phyloP scores from a whole-genome alignment of 805 yeast species.

The Ogataea populi-albae region DNA sequence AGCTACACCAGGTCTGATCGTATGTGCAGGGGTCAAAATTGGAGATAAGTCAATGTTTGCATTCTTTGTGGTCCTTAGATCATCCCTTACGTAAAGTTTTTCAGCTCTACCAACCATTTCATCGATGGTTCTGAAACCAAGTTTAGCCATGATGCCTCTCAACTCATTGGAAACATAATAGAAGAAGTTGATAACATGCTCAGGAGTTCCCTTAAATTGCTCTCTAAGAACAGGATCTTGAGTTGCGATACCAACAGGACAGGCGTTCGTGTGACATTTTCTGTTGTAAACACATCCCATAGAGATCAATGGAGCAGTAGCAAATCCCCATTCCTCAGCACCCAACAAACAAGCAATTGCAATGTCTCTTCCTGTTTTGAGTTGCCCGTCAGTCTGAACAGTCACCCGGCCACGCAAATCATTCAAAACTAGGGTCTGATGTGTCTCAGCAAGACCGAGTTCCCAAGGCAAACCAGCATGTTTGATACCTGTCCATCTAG shows the following conservation, averaged over 20 bases:
- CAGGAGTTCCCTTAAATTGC: slow-evolving; percentile 95
- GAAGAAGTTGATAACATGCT: slow-evolving; percentile 96
- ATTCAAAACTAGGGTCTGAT: slow-evolving; percentile 92
- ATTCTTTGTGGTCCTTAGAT: slow-evolving; percentile 82
- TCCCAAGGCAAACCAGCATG: slow-evolving; percentile 99
- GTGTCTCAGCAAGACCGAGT: slow-evolving; percentile 96
- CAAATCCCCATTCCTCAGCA: slow-evolving; percentile 98
- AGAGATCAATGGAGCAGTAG: slow-evolving; percentile 94
- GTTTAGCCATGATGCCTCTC: slow-evolving; percentile 87
- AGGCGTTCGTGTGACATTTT: slow-evolving; percentile 88
- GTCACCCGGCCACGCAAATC: slow-evolving; percentile 94
- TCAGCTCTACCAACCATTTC: slow-evolving; percentile 99
- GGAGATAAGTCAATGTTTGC: slow-evolving; percentile 90
- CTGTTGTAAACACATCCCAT: slow-evolving; percentile 98
- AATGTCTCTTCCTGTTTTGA: slow-evolving; percentile 94
- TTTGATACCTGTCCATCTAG: slow-evolving; percentile 94
- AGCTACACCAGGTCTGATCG: slow-evolving; percentile 94
- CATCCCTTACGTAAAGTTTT: slow-evolving; percentile 80
- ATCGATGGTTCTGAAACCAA: slow-evolving; percentile 92
- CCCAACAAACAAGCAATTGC: slow-evolving; percentile 95
- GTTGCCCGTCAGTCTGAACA: slow-evolving; percentile 98
- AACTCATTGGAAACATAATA: slow-evolving; percentile 91
- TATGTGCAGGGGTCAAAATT: slow-evolving; percentile 93
- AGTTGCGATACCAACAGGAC: slow-evolving; percentile 99
- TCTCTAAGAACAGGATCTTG: slow-evolving; percentile 92